These are phyloP conservation scores for Linnemannia elongata DNA, from an alignment of 192 early-diverging fungal species.

Conservation along the genomic window DNA sequence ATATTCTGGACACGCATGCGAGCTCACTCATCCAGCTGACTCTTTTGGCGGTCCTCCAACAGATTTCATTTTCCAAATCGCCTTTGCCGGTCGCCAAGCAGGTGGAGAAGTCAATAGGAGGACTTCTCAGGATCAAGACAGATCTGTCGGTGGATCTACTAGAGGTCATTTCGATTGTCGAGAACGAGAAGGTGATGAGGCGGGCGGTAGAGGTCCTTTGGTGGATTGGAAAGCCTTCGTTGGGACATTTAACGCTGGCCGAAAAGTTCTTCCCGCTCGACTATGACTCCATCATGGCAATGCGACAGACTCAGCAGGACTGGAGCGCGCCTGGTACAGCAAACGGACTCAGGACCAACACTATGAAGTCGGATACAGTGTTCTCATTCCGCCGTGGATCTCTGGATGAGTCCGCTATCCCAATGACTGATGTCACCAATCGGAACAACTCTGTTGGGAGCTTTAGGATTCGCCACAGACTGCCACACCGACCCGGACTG, in stretches of 20 bases:
- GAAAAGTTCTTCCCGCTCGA: slow-evolving; percentile 43
- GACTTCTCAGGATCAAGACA: slow-evolving; percentile 62
- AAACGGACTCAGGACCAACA: neutral
- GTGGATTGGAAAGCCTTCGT: slow-evolving; percentile 42
- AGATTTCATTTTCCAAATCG: slow-evolving; percentile 54
- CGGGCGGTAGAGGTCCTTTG: slow-evolving; percentile 58
- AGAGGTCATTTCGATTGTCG: slow-evolving; percentile 62
- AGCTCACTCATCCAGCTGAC: slow-evolving; percentile 66
- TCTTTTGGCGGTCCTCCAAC: slow-evolving; percentile 63
- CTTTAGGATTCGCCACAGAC: slow-evolving; percentile 12
- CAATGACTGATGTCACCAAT: neutral
- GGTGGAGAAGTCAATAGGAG: slow-evolving; percentile 62
- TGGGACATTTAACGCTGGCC: slow-evolving; percentile 32
- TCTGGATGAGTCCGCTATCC: slow-evolving; percentile 18
- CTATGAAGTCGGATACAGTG: slow-evolving; percentile 22
- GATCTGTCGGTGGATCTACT: slow-evolving; percentile 66
- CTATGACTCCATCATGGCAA: slow-evolving; percentile 34
- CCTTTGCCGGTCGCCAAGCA: slow-evolving; percentile 60
- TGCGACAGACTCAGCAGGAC: slow-evolving; percentile 13
- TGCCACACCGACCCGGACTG: slow-evolving; percentile 16
- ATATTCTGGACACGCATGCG: slow-evolving; percentile 56
- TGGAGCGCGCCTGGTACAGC: neutral
- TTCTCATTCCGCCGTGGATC: slow-evolving; percentile 30
- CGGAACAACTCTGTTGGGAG: slow-evolving; percentile 18
- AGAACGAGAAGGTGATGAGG: slow-evolving; percentile 46